Base-by-base conservation (phyloP, 805 yeast genomes). In the Candida germanica region DNA sequence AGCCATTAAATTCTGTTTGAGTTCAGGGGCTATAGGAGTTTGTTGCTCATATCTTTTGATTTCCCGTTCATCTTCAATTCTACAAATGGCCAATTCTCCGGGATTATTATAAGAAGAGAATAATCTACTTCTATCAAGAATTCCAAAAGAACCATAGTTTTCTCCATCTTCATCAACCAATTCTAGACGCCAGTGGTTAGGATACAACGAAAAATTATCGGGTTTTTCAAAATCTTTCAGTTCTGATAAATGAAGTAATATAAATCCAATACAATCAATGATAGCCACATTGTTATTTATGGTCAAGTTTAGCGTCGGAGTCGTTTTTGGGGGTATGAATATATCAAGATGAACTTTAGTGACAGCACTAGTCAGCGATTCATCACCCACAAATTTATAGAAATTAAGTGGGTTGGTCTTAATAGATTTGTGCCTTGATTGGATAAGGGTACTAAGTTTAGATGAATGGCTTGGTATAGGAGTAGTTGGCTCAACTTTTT, bases 111-210 rank as follows among this genome's bases (percentile, higher is more conserved):
- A 86, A 0, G 91, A 77, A 2, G 79, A 66, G 18, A 93, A 65
- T 3, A 65, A 49, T 35, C 89, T 67, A 0, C 75, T 70, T 44
- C 97, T 66, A 29, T 83, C 91, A 37, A 93, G 64, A 1, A 89
- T 77, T 1, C 98, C 98, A 64, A 93, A 89, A 35, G 87, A 86
- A 47, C 94, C 98, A 36, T 87, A 88, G 25, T 85, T 81, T 33
- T 94, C 96, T 6, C 91, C 91, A 54, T 89, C 97, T 33, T 91
- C 98, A 55, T 93, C 98, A 1, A 84, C 88, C 15, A 91, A 68
- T 39, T 84, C 84, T 22, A 91, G 52, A 36, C 81, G 71, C 93
- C 95, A 87, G 40, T 60, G 58, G 49, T 83, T 82, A 0, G 89
- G 84, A 21, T 56, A 36, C 6, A 36, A 20, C 4, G 26, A 30